Percentiles rank a stretch among this genome's conserved stretches.
phyloP scores from a whole-genome alignment of 2,329 filamentous ascomycete genomes.

The Fusarium sambucinum region DNA sequence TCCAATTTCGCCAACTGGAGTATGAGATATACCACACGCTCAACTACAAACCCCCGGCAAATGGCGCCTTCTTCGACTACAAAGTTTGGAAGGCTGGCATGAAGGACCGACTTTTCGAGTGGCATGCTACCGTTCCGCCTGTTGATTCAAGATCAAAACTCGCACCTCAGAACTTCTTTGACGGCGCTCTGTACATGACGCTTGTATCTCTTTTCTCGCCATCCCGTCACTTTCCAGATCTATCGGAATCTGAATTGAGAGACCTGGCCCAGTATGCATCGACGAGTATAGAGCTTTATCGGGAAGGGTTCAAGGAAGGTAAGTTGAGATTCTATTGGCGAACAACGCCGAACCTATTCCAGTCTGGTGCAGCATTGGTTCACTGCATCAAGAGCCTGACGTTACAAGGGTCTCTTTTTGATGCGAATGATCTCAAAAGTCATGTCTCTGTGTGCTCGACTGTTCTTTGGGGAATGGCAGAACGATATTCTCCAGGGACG shows the following conservation, averaged over 20 bases:
- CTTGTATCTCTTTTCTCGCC: constrained; percentile 43
- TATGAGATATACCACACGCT: constrained; percentile 45
- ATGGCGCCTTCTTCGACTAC: constrained; percentile 31
- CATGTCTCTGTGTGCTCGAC: constrained; percentile 41
- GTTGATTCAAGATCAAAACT: constrained; percentile 33
- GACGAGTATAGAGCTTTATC: constrained; percentile 37
- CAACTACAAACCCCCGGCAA: constrained; percentile 19
- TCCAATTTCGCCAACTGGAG: constrained; percentile 40
- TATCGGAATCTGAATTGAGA: constrained; percentile 22
- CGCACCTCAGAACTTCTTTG: constrained; percentile 41
- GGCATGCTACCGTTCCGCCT: constrained; percentile 30
- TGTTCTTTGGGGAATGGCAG: constrained; percentile 49
- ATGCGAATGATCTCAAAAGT: constrained; percentile 4
- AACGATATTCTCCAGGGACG: constrained; percentile 43
- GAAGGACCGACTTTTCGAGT: constrained; percentile 32
- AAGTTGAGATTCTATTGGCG: constrained; percentile 48
- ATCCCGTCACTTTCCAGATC: constrained; percentile 29
- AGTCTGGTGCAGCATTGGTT: constrained; percentile 36
- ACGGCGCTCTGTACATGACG: constrained; percentile 30
- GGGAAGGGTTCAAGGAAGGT: constrained; percentile 35
- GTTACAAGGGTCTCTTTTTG: not conserved
- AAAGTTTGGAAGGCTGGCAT: constrained; percentile 38
- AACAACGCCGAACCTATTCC: constrained; percentile 45
- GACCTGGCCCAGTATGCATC: constrained; percentile 35
- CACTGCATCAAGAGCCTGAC: constrained; percentile 35